Evolutionary conservation across 108 stramenopile genomes (phyloP).

Genomic region (Cylindrotheca fusiformis): DNA sequence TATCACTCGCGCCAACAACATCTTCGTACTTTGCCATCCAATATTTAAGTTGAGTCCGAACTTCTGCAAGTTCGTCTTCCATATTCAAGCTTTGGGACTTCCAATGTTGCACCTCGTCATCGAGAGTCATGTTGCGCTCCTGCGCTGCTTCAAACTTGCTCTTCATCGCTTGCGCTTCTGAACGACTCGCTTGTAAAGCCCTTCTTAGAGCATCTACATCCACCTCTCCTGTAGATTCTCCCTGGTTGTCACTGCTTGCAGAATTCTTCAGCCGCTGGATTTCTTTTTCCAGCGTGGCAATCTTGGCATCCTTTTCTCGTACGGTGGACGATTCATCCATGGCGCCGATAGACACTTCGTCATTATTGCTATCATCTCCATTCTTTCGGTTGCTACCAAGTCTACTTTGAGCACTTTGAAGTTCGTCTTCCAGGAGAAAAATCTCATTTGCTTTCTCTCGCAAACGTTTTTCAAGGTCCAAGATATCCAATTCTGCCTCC

Average conservation of each 20-base stretch:
- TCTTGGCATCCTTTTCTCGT: background rate
- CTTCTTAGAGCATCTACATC: background rate
- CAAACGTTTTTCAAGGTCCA: background rate
- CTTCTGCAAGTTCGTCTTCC: background rate
- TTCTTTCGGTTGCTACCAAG: background rate
- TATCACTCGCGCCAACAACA: background rate
- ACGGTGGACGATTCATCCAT: background rate
- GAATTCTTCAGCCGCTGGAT: background rate
- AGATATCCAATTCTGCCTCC: background rate
- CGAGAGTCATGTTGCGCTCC: background rate
- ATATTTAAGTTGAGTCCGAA: background rate
- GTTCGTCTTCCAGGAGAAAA: background rate
- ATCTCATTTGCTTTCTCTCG: background rate
- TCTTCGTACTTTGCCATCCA: conserved; percentile 1
- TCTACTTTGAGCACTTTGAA: no score
- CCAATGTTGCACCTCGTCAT: background rate
- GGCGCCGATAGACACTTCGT: background rate
- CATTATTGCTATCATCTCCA: background rate
- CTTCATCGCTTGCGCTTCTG: background rate
- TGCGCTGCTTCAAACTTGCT: background rate
- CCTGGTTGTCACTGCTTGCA: background rate
- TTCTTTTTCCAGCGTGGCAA: background rate
- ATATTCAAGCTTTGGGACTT: background rate
- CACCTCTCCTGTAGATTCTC: background rate
- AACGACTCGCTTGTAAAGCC: background rate